Conservation (phyloP, 1,284 basidiomycete genomes). For the Afroboletus lepidellus region DNA sequence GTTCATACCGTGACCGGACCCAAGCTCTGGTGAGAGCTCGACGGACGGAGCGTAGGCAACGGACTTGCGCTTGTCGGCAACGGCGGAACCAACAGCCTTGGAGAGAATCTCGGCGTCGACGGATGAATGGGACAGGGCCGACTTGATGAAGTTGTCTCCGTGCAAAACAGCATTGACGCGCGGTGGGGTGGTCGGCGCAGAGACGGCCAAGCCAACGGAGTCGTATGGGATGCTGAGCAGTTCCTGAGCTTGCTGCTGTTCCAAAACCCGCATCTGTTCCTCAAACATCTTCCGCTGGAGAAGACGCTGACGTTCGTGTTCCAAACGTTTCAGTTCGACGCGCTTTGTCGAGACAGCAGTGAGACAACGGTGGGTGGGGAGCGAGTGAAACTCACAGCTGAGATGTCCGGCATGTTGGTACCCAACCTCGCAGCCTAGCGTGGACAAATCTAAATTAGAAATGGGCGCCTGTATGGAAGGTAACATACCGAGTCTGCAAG, state of each 20-base stretch:
- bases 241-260: slow-evolving; percentile 88
- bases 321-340: slow-evolving; percentile 85
- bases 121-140: slow-evolving; percentile 45
- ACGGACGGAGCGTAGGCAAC: slow-evolving; percentile 80
- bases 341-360: slow-evolving; percentile 47
- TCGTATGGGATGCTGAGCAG: slow-evolving; percentile 73
- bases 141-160: slow-evolving; percentile 46
- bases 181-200: slow-evolving; percentile 80
- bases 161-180: slow-evolving; percentile 66
- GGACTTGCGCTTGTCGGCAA: slow-evolving; percentile 76
- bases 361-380: slow-evolving; percentile 3
- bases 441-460: slow-evolving; percentile 16
- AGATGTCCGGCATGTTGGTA: slow-evolving; percentile 78
- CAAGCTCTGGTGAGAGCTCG: slow-evolving; percentile 67
- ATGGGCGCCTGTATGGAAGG: slow-evolving; percentile 19
- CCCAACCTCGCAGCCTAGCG: slow-evolving; percentile 74
- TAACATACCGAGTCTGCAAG: slow-evolving; percentile 81
- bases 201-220: slow-evolving; percentile 60
- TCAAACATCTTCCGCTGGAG: slow-evolving; percentile 89
- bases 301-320: slow-evolving; percentile 84
- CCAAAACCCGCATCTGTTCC: slow-evolving; percentile 89
- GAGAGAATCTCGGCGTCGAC: slow-evolving; percentile 61
- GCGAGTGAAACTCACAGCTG: slow-evolving; percentile 58
- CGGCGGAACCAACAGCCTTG: slow-evolving; percentile 61
- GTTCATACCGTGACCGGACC: slow-evolving; percentile 40